Percentiles rank a stretch among this genome's conserved stretches.
Conservation (phyloP, 1,139 yeast genomes). For the Taphrina confusa region DNA sequence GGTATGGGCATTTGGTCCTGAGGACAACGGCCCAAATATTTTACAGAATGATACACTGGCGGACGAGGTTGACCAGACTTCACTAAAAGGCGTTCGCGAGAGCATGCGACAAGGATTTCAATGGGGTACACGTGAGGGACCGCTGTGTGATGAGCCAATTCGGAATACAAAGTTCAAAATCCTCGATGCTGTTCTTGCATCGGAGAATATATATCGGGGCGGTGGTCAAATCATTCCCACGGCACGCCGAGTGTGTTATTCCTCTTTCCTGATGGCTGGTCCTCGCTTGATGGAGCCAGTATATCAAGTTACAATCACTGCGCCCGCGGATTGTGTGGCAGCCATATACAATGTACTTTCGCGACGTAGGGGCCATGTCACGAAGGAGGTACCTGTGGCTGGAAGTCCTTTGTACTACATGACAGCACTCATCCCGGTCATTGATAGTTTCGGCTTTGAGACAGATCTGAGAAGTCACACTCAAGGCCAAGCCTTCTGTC, state of each 20-base stretch:
- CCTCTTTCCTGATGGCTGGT: conserved; percentile 73
- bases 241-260: conserved; percentile 78
- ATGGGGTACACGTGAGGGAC: conserved; percentile 86
- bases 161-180: conserved; percentile 71
- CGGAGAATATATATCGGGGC: conserved; percentile 54
- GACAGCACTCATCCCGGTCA: conserved; percentile 74
- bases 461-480: conserved; percentile 78
- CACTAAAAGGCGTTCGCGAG: conserved; percentile 55
- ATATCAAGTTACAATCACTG: conserved; percentile 62
- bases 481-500: conserved; percentile 75
- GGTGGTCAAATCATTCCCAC: conserved; percentile 82
- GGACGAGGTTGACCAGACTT: conserved; percentile 62
- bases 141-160: conserved; percentile 82
- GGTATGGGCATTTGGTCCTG: conserved; percentile 78
- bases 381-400: conserved; percentile 58
- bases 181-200: conserved; percentile 60
- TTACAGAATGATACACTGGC: conserved; percentile 77
- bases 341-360: conserved; percentile 57
- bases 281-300: conserved; percentile 85
- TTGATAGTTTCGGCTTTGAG: conserved; percentile 87
- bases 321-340: conserved; percentile 54
- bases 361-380: conserved; percentile 68
- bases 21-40: conserved; percentile 58
- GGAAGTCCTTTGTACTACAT: conserved; percentile 72
- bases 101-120: conserved; percentile 72